Evolutionary conservation across 2,329 filamentous ascomycete species (phyloP), one percentile per base, ranked within the genome.

Genomic region (Fusarium keratoplasticum): DNA sequence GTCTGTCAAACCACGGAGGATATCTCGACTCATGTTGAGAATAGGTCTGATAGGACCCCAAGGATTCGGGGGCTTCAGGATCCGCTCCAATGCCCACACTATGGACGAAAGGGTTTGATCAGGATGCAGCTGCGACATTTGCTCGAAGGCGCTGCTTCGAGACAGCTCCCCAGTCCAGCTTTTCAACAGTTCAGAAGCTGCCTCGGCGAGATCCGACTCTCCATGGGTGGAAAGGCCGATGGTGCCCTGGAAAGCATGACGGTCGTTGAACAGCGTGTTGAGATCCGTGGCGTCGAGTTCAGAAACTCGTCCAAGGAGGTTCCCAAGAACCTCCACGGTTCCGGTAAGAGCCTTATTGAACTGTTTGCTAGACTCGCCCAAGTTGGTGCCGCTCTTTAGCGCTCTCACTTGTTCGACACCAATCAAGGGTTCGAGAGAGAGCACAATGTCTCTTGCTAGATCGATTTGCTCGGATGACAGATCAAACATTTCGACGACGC

Each of bases 191-290:
- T 95, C 93, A 8, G 95, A 89, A 1, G 94, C 92, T 18, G 94
- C 93, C 80, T 95, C 92, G 70, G 94, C 95, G 36, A 96, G 92
- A 67, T 91, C 89, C 65, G 93, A 87, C 75, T 97, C 92, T 18
- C 94, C 94, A 50, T 95, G 95, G 65, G 98, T 91, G 8, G 98
- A 89, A 20, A 94, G 89, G 6, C 93, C 92, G 54, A 98, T 90
- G 47, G 98, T 88, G 40, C 94, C 90, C 73, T 92, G 91, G 69
- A 94, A 93, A 8, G 92, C 92, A 47, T 90, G 85, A 22, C 89
- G 88, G 66, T 92, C 90, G 61, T 89, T 86, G 77, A 94, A 94
- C 13, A 98, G 84, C 27, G 88, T 85, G 66, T 91, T 88, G 44
- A 98, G 86, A 67, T 96, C 90, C 5, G 88, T 84, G 1, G 90